A percentile compares a stretch with the other conserved stretches of the same genome.
Evolutionary conservation across 1,139 yeast species (phyloP).

Genomic region (Yamadazyma aaseri): DNA sequence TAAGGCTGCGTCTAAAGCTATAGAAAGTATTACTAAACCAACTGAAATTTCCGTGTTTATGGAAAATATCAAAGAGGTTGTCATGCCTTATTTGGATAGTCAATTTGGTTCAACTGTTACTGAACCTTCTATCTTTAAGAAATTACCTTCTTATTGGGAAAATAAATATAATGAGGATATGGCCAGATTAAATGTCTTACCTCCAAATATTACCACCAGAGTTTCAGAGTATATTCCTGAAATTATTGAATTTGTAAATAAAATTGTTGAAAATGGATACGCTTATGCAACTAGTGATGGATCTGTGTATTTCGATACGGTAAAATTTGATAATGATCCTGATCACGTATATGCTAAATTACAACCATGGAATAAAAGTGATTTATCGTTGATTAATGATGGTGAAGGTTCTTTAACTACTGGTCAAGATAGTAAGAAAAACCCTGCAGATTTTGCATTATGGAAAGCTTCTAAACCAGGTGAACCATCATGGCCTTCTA

Average conservation of each 20-base stretch:
- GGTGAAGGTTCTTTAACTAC: constrained; percentile 88
- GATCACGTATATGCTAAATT: constrained; percentile 88
- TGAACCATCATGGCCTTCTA: constrained; percentile 93
- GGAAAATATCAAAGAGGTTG: constrained; percentile 59
- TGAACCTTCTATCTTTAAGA: constrained; percentile 80
- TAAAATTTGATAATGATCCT: constrained; percentile 67
- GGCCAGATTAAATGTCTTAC: constrained; percentile 78
- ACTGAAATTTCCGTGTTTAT: constrained; percentile 40
- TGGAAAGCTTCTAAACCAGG: constrained; percentile 98
- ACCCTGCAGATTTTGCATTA: constrained; percentile 85
- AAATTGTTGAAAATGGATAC: constrained; percentile 73
- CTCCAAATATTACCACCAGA: constrained; percentile 84
- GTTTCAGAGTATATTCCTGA: constrained; percentile 98
- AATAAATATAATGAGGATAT: constrained; percentile 79
- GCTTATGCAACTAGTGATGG: constrained; percentile 85
- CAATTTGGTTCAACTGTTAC: constrained; percentile 73
- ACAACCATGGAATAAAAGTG: constrained; percentile 97
- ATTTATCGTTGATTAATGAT: constrained; percentile 80
- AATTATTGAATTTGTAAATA: constrained; percentile 73
- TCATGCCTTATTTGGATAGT: constrained; percentile 71
- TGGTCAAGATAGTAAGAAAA: constrained; percentile 56
- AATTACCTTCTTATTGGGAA: constrained; percentile 90
- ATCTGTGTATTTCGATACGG: constrained; percentile 92
- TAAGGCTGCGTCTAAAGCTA: constrained; percentile 61
- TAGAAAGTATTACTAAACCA: constrained; percentile 32